A percentile compares a stretch with the other conserved stretches of the same genome.
Evolutionary conservation across 495 filamentous ascomycete species (phyloP).

Genomic region (Lophium mytilinum): DNA sequence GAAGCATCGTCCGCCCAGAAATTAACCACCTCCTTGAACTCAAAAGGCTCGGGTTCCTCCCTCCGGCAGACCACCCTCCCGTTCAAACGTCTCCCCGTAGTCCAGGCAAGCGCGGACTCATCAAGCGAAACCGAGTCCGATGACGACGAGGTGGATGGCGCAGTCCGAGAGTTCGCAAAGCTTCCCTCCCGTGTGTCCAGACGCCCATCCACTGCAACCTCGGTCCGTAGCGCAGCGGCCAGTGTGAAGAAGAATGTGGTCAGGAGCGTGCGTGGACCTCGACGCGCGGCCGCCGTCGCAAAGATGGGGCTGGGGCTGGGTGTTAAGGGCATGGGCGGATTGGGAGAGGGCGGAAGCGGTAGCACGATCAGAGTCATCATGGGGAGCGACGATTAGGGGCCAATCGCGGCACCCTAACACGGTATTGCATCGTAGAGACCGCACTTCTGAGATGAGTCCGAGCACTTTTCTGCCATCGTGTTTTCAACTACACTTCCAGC

Average conservation of each 20-base stretch:
- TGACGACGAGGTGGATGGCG: background rate
- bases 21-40: background rate
- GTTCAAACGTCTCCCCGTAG: background rate
- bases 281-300: background rate
- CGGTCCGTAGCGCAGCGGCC: background rate
- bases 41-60: background rate
- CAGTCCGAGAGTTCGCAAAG: background rate
- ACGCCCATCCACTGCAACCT: background rate
- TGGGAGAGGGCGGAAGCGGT: background rate
- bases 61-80: background rate
- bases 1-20: too few relatives aligned
- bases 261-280: background rate
- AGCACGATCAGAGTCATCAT: slow-evolving; percentile 3
- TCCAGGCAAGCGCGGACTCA: background rate
- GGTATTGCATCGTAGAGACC: too few relatives aligned
- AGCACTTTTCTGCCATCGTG: too few relatives aligned
- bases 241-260: slow-evolving; percentile 3
- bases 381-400: background rate
- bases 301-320: background rate
- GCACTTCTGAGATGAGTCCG: too few relatives aligned
- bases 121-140: background rate
- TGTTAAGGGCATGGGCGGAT: background rate
- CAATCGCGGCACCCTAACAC: too few relatives aligned
- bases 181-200: background rate
- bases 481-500: too few relatives aligned